Evolutionary conservation across 164 flowering plant species (phyloP).

Genomic region (Aristolochia californica): DNA sequence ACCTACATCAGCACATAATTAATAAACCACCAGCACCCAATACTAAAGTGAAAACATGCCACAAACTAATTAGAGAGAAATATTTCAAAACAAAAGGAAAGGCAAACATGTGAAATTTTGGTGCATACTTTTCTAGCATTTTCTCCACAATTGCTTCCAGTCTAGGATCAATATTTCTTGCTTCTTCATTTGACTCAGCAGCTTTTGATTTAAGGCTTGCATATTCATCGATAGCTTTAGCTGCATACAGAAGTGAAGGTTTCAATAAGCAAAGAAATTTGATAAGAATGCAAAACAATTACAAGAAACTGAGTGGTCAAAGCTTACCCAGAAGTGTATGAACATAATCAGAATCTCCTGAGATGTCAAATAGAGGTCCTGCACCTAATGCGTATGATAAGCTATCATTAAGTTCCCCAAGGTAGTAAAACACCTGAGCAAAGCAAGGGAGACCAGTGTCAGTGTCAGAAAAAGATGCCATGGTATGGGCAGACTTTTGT

Average conservation of each 20-base stretch:
- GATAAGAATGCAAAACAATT: not conserved
- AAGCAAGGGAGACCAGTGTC: not conserved
- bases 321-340: slow-evolving; percentile 77
- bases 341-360: slow-evolving; percentile 80
- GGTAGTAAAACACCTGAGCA: slow-evolving; percentile 73
- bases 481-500: too few species aligned
- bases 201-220: slow-evolving; percentile 68
- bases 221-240: slow-evolving; percentile 96
- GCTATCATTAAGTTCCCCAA: slow-evolving; percentile 87
- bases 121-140: slow-evolving; percentile 84
- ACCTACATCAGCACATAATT: slow-evolving; percentile 36
- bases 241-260: slow-evolving; percentile 29
- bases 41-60: not conserved
- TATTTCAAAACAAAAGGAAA: not conserved
- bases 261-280: not conserved
- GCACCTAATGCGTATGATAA: slow-evolving; percentile 93
- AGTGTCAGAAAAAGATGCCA: too few species aligned
- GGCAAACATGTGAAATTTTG: not conserved
- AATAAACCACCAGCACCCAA: not conserved
- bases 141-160: slow-evolving; percentile 96
- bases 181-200: slow-evolving; percentile 50
- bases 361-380: slow-evolving; percentile 82
- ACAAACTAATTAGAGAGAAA: not conserved
- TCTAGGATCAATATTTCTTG: slow-evolving; percentile 63
- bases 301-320: not conserved